Evolutionary conservation across 805 yeast species (phyloP), one percentile per base, ranked within the genome.

Genomic region (Crinitomyces ghanaensis): DNA sequence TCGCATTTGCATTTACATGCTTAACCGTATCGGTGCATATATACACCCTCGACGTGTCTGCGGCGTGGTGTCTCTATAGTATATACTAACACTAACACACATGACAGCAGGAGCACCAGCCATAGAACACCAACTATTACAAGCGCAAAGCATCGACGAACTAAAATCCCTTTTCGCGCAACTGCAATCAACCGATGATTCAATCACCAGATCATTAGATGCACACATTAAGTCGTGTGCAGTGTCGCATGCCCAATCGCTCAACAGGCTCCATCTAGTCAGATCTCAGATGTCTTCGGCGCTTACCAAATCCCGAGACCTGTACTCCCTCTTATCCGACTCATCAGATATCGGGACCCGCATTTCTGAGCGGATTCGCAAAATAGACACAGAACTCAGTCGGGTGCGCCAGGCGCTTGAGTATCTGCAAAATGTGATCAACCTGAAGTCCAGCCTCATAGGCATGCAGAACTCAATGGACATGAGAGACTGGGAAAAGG

Each of bases 381-480:
- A 74, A 2, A 60, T 82, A 26, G 94, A 84, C 51, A 60, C 60
- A 26, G 94, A 86, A 48, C 72, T 77, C 40, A 59, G 65, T 4
- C 68, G 79, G 24, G 81, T 86, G 11, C 57, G 65, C 32, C 58
- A 65, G 27, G 73, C 93, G 0, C 63, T 73, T 14, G 59, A 63
- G 11, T 83, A 76, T 49, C 88, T 83, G 3, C 62, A 67, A 24
- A 60, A 75, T 38, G 77, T 81, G 1, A 74, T 77, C 39, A 54
- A 65, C n/a, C 59, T 88, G 39, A 79, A 79, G 48, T 65, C 66
- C 20, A 72, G 74, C 44, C 67, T 88, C 7, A 63, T 69, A 26
- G 74, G 74, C 35, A 77, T 83, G 4, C 60, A 73, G 46, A 69
- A 70, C 31, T 81, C 94, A 4, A 66, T 88, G 34, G 77, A 72